phyloP scores from a whole-genome alignment of 495 filamentous ascomycete species.

The Diplogelasinospora grovesii region DNA sequence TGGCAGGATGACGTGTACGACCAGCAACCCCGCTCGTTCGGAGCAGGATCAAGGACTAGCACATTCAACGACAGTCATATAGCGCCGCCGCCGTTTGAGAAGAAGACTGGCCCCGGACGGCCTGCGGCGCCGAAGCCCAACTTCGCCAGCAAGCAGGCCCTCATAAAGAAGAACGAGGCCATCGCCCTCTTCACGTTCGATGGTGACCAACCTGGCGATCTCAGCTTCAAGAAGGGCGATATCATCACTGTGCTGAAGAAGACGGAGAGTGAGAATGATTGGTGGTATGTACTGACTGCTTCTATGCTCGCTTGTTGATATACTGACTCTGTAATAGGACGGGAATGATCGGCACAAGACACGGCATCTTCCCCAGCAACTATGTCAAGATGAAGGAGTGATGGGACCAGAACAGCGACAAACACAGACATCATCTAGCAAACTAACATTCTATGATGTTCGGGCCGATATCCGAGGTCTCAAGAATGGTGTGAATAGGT shows the following conservation, averaged over 20 bases:
- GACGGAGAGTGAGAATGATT: constrained; percentile 85
- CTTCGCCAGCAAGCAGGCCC: constrained; percentile 58
- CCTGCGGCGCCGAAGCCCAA: constrained; percentile 85
- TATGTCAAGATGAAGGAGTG: constrained; percentile 46
- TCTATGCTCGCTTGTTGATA: not conserved
- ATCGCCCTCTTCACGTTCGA: constrained; percentile 90
- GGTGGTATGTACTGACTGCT: constrained; percentile 57
- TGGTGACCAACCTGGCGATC: constrained; percentile 83
- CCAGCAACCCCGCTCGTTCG: constrained; percentile 40
- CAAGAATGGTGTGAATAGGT: too few relatives aligned
- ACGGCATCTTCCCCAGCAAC: constrained; percentile 52
- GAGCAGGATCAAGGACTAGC: constrained; percentile 45
- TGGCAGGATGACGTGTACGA: constrained; percentile 92
- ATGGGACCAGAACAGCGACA: too few relatives aligned
- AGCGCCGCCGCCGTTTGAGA: constrained; percentile 30
- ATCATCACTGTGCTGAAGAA: constrained; percentile 95
- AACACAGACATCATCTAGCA: too few relatives aligned
- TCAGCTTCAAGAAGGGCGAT: constrained; percentile 96
- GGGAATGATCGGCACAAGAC: constrained; percentile 46
- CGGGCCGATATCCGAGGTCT: not conserved
- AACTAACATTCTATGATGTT: not conserved
- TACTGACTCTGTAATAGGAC: constrained; percentile 38
- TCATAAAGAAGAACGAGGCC: constrained; percentile 73
- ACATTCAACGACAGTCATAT: constrained; percentile 28
- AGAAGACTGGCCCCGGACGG: constrained; percentile 48